Evolutionary conservation across 768 basidiomycete genomes (phyloP).

Genomic region (Tulasnella sp.): DNA sequence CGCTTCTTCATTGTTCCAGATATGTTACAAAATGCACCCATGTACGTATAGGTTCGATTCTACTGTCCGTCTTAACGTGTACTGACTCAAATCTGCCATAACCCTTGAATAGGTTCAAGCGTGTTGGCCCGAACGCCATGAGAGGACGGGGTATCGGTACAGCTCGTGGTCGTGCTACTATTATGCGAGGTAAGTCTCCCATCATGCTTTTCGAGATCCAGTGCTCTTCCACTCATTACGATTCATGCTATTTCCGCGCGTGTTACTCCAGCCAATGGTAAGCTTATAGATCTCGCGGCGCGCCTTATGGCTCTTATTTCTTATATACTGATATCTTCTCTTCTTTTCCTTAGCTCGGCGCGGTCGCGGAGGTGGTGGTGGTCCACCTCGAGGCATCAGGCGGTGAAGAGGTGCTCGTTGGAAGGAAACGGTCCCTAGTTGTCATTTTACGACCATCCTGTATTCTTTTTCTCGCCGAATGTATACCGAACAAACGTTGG

Average conservation of each 20-base stretch:
- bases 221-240: neutral
- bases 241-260: slow-evolving; percentile 17
- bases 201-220: neutral
- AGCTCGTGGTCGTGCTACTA: slow-evolving; percentile 95
- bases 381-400: slow-evolving; percentile 59
- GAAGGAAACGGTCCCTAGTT: neutral
- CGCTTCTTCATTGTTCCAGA: slow-evolving; percentile 99
- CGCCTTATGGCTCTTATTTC: neutral
- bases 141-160: slow-evolving; percentile 98
- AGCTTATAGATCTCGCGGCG: slow-evolving; percentile 24
- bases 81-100: neutral
- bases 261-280: slow-evolving; percentile 67
- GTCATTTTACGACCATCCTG: neutral
- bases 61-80: neutral
- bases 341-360: slow-evolving; percentile 56
- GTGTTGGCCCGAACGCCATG: slow-evolving; percentile 97
- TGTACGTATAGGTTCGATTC: slow-evolving; percentile 48
- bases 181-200: slow-evolving; percentile 78
- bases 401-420: slow-evolving; percentile 40
- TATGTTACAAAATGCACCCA: slow-evolving; percentile 98
- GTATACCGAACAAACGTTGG: neutral
- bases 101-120: slow-evolving; percentile 74
- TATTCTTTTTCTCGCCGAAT: neutral
- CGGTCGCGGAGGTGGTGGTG: slow-evolving; percentile 60
- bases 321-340: neutral